Evolutionary conservation across 2,329 filamentous ascomycete species (phyloP).

Genomic region (Sclerotinia spermophila): DNA sequence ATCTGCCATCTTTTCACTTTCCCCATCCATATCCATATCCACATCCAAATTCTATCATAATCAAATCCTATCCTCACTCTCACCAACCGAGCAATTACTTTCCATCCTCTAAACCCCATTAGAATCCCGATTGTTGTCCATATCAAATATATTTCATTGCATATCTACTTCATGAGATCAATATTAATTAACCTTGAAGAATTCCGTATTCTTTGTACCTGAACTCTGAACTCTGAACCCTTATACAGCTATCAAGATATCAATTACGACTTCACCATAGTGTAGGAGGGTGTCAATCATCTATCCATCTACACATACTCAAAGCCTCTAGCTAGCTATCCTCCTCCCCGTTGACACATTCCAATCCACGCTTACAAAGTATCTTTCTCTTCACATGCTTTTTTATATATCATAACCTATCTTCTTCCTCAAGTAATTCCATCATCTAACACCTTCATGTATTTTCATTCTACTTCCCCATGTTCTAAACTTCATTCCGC

Average conservation of each 20-base stretch:
- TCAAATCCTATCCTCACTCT: not conserved
- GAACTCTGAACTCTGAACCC: too few species aligned
- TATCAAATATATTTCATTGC: not conserved
- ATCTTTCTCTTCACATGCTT: not conserved
- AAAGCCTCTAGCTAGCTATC: not conserved
- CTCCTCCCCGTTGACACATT: not conserved
- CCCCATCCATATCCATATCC: not conserved
- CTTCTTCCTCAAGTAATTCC: not conserved
- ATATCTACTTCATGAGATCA: too few species aligned
- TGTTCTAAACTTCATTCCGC: not conserved
- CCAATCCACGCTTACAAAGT: not conserved
- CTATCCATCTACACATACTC: not conserved
- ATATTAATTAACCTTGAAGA: too few species aligned
- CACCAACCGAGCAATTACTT: not conserved
- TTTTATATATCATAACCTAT: not conserved
- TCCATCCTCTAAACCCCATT: not conserved
- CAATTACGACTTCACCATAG: too few species aligned
- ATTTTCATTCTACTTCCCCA: not conserved
- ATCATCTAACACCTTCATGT: not conserved
- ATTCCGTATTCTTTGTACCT: too few species aligned
- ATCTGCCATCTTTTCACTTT: not conserved
- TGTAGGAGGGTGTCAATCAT: too few species aligned
- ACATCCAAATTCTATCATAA: not conserved
- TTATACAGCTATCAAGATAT: too few species aligned
- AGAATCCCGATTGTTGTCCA: not conserved